Evolutionary conservation across 1,284 basidiomycete genomes (phyloP), one percentile per base, ranked within the genome.

Genomic region (Melampsora larici-populina): DNA sequence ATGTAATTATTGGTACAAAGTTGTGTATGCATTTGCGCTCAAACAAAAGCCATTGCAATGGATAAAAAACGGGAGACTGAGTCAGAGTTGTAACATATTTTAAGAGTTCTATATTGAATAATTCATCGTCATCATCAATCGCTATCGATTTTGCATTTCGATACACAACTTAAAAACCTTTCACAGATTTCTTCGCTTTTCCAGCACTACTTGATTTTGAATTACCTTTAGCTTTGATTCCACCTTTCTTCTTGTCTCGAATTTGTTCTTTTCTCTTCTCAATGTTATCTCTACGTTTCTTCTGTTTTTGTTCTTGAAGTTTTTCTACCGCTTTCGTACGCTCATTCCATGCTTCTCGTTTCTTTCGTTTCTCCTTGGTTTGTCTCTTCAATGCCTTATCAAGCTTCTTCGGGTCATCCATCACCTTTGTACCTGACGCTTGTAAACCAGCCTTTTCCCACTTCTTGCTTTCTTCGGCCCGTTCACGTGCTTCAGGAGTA

Each of bases 311-410:
- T 40, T 48, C 55, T 18, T 76, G 65, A 31, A 68, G 58, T 69
- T 76, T 76, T 31, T 76, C 74, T 21, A 76, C 74, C 15, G 66
- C 66, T 58, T 76, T 76, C 33, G 66, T 62, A 49, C 74, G 18
- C 60, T 76, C 65, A 21, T 76, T 64, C 74, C 74, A 76, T n/a
- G 65, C 65, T 21, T 68, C 46, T 46, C 55, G 64, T 55, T 69
- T 68, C 40, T 76, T 76, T 40, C 66, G 51, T 65, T 76, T 76
- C 43, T 76, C 74, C 66, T 76, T 76, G 15, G 29, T 76, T 36
- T 68, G 73, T 60, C 66, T 55, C 40, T 68, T 76, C 7, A 76
- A 18, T 6, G 73, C 64, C 26, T 68, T 67, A 9, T 67, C 66
- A 36, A 76, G 48, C 55, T 76, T 76, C 26, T 69, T 76, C 0